phyloP scores from a whole-genome alignment of 225 moss, liverwort and hornwort species.

The Polytrichum commune region DNA sequence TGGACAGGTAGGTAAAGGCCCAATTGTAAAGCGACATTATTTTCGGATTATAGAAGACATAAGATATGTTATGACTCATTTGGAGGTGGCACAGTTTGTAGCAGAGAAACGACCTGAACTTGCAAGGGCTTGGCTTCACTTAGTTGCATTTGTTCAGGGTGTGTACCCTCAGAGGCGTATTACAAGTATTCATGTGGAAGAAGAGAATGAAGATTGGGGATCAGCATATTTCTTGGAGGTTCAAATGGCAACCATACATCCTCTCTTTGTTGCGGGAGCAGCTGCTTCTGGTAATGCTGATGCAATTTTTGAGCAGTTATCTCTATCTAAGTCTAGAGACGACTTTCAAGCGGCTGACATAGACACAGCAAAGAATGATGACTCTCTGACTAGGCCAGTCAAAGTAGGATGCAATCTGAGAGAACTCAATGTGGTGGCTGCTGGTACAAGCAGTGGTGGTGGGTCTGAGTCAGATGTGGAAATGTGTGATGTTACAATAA shows the following conservation, averaged over 20 bases:
- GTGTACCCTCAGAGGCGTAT: slow-evolving; percentile 86
- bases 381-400: slow-evolving; percentile 45
- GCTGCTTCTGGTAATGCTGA: slow-evolving; percentile 39
- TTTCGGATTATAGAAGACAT: slow-evolving; percentile 81
- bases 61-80: slow-evolving; percentile 88
- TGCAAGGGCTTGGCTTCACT: slow-evolving; percentile 76
- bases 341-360: slow-evolving; percentile 19
- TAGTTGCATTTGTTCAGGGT: slow-evolving; percentile 90
- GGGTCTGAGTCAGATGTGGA: slow-evolving; percentile 48
- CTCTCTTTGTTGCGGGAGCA: slow-evolving; percentile 77
- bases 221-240: slow-evolving; percentile 73
- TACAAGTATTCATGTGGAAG: slow-evolving; percentile 79
- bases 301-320: slow-evolving; percentile 29
- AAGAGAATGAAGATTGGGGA: slow-evolving; percentile 95
- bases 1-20: slow-evolving; percentile 81
- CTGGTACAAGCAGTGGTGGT: slow-evolving; percentile 34
- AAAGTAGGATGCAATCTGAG: slow-evolving; percentile 67
- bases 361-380: slow-evolving; percentile 23
- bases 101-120: slow-evolving; percentile 66
- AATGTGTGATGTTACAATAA: slow-evolving; percentile 61
- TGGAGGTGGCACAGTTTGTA: slow-evolving; percentile 84
- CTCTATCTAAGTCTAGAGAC: slow-evolving; percentile 17
- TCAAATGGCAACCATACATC: slow-evolving; percentile 80
- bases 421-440: slow-evolving; percentile 38
- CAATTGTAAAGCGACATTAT: slow-evolving; percentile 63